phyloP scores from a whole-genome alignment of 495 filamentous ascomycete species.

The Penicilliopsis zonata region DNA sequence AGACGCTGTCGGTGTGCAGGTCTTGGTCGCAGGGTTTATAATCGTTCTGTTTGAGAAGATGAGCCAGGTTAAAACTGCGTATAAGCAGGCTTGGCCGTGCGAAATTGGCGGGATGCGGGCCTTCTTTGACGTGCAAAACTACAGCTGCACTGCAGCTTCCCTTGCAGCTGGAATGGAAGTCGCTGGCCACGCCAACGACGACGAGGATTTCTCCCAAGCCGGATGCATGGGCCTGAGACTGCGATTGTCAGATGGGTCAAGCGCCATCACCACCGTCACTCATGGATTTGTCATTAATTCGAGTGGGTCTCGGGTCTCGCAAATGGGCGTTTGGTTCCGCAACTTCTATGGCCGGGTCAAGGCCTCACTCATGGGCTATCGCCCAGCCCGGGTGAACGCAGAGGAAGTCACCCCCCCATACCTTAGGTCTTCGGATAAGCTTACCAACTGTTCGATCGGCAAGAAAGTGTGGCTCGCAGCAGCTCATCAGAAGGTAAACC shows the following conservation, averaged over 20 bases:
- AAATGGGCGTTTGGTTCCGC: not conserved
- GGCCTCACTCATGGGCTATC: slow-evolving; percentile 1
- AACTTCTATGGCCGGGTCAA: slow-evolving; percentile 1
- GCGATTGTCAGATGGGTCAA: slow-evolving; percentile 1
- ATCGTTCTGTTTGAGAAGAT: slow-evolving; percentile 1
- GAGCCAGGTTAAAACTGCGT: not conserved
- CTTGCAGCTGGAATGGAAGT: slow-evolving; percentile 2
- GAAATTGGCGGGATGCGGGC: slow-evolving; percentile 3
- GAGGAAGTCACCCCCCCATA: not conserved
- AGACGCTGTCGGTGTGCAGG: slow-evolving; percentile 2
- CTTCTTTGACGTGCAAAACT: not conserved
- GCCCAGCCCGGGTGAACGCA: slow-evolving; percentile 1
- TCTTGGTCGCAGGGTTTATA: slow-evolving; percentile 3
- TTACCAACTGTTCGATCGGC: slow-evolving; percentile 4
- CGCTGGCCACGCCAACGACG: slow-evolving; percentile 1
- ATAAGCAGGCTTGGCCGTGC: slow-evolving; percentile 2
- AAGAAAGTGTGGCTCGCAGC: slow-evolving; percentile 5
- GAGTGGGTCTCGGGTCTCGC: not conserved
- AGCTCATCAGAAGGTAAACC: not conserved
- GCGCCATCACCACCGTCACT: slow-evolving; percentile 6
- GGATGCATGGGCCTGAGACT: slow-evolving; percentile 6
- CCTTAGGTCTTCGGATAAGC: not conserved
- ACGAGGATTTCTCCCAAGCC: not conserved
- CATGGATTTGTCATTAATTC: slow-evolving; percentile 4
- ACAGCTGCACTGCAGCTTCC: slow-evolving; percentile 1